phyloP scores from a whole-genome alignment of 192 early-diverging fungal genomes.

The Dispira simplex region DNA sequence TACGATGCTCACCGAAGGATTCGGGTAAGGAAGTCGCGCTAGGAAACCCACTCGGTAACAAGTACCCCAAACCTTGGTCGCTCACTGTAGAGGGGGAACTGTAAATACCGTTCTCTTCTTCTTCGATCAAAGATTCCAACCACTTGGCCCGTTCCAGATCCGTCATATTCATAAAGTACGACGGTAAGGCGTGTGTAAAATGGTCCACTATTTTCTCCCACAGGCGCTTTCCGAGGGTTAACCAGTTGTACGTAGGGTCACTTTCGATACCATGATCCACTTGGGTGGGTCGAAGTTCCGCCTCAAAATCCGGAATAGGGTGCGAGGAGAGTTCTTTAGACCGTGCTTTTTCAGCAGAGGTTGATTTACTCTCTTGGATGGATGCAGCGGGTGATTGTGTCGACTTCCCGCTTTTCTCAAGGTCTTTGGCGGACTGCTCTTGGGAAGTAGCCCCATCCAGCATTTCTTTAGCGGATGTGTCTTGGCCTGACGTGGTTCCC shows the following conservation, averaged over 20 bases:
- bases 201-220: conserved; percentile 8
- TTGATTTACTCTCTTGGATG: neutral
- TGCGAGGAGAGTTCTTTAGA: neutral
- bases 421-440: neutral
- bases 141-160: conserved; percentile 7
- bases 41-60: neutral
- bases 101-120: conserved; percentile 3
- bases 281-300: neutral
- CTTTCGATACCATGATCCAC: conserved; percentile 5
- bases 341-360: neutral
- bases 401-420: neutral
- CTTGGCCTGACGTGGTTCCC: neutral
- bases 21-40: neutral
- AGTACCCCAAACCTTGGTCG: neutral
- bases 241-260: neutral
- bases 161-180: conserved; percentile 10
- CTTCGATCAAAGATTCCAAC: conserved; percentile 3
- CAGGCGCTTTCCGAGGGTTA: neutral
- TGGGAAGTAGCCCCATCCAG: neutral
- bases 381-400: neutral
- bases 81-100: neutral
- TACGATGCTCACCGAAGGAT: neutral
- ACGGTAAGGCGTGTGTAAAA: conserved; percentile 7
- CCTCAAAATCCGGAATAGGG: conserved; percentile 2
- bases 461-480: neutral